phyloP scores from a whole-genome alignment of 2,329 filamentous ascomycete species.

The Cercospora citrullina region DNA sequence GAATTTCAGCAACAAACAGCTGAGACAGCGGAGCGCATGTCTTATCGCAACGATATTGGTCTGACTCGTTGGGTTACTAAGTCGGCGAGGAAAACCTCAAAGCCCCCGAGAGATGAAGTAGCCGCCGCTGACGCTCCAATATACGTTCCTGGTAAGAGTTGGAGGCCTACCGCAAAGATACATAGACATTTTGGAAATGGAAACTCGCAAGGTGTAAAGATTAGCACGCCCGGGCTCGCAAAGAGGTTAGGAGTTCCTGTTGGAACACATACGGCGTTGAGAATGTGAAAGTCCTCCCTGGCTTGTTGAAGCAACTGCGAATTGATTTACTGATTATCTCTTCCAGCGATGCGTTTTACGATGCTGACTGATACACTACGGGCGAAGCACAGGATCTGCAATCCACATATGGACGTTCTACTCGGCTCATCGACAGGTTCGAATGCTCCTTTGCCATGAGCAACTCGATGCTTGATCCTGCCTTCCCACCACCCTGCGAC shows the following conservation, averaged over 20 bases:
- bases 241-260: constrained; percentile 17
- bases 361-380: not conserved
- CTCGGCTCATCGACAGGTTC: not conserved
- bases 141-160: not conserved
- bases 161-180: constrained; percentile 12
- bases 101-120: not conserved
- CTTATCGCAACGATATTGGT: constrained; percentile 7
- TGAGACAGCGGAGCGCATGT: constrained; percentile 1
- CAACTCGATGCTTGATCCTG: not conserved
- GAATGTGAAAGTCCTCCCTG: not conserved
- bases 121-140: not conserved
- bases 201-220: constrained; percentile 1
- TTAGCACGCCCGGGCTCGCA: constrained; percentile 14
- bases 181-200: constrained; percentile 1
- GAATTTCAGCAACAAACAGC: constrained; percentile 8
- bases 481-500: not conserved
- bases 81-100: not conserved
- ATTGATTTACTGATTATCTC: not conserved
- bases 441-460: not conserved
- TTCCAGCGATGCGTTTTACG: constrained; percentile 2
- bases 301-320: not conserved
- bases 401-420: not conserved
- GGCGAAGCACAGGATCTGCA: not conserved
- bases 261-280: not conserved
- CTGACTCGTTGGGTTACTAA: not conserved